A percentile compares a stretch with the other conserved stretches of the same genome.
Evolutionary conservation across 352 stramenopile genomes (phyloP).

Genomic region (Phytophthora palmivora): DNA sequence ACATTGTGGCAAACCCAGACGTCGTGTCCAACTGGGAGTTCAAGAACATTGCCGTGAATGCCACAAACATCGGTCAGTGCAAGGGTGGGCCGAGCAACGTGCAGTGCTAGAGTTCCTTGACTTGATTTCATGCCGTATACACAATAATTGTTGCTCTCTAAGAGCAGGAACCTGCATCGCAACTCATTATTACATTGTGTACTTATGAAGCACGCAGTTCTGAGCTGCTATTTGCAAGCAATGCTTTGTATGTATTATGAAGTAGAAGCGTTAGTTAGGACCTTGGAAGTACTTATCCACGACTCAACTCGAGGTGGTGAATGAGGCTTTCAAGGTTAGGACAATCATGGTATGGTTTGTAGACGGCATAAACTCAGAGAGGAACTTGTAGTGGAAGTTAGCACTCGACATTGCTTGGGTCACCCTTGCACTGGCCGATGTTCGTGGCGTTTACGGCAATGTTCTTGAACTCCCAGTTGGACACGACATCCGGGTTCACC

Average conservation of each 20-base stretch:
- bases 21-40: slow-evolving; percentile 39
- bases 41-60: slow-evolving; percentile 18
- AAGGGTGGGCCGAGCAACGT: slow-evolving; percentile 15
- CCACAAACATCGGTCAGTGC: slow-evolving; percentile 19
- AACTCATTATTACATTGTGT: too few relatives aligned
- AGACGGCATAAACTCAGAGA: slow-evolving; percentile 3
- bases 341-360: slow-evolving; percentile 7
- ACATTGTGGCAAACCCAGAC: slow-evolving; percentile 31
- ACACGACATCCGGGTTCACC: slow-evolving; percentile 23
- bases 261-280: too few relatives aligned
- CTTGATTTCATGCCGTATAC: slow-evolving; percentile 3
- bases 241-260: too few relatives aligned
- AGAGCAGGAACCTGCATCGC: too few relatives aligned
- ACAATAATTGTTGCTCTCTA: slow-evolving; percentile 6
- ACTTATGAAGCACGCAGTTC: too few relatives aligned
- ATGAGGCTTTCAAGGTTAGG: not conserved
- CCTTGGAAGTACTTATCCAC: not conserved
- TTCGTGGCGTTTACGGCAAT: slow-evolving; percentile 19
- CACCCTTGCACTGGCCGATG: slow-evolving; percentile 5
- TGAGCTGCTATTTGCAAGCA: too few relatives aligned
- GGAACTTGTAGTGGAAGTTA: not conserved
- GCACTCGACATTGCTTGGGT: slow-evolving; percentile 10
- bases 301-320: not conserved
- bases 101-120: slow-evolving; percentile 5
- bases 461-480: slow-evolving; percentile 23